A percentile compares a stretch with the other conserved stretches of the same genome.
Conservation (phyloP, 306 rosid species). For the Senna siamea region DNA sequence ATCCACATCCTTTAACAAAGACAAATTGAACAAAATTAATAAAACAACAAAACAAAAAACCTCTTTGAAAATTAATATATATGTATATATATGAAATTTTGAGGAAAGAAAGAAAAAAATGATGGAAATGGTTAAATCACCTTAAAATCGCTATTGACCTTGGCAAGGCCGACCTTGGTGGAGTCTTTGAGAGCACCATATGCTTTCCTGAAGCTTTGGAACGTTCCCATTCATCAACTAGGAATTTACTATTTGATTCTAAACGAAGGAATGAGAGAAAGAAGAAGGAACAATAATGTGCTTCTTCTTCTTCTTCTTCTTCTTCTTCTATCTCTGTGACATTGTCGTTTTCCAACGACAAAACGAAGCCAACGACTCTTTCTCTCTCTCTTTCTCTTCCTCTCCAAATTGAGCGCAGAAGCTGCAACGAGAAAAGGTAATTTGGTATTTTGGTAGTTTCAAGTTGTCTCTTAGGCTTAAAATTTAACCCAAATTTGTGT, state of each 20-base stretch:
- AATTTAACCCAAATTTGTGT: background rate
- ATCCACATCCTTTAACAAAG: slow-evolving; percentile 73
- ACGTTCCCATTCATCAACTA: slow-evolving; percentile 67
- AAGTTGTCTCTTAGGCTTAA: background rate
- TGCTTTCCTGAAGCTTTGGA: slow-evolving; percentile 76
- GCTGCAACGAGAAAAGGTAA: slow-evolving; percentile 11
- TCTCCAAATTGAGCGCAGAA: slow-evolving; percentile 47
- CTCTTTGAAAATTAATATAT: background rate
- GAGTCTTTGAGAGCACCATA: slow-evolving; percentile 96
- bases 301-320: slow-evolving; percentile 29
- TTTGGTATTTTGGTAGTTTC: background rate
- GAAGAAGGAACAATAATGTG: slow-evolving; percentile 53
- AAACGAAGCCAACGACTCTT: slow-evolving; percentile 44
- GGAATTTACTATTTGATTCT: background rate
- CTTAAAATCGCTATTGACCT: slow-evolving; percentile 94
- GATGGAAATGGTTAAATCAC: slow-evolving; percentile 34
- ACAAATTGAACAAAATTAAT: slow-evolving; percentile 2
- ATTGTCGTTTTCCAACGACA: slow-evolving; percentile 49
- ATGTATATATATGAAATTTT: background rate
- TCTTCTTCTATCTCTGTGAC: slow-evolving; percentile 41
- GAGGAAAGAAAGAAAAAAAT: background rate
- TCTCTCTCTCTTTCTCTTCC: slow-evolving; percentile 22
- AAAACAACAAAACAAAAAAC: background rate
- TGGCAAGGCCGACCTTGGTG: slow-evolving; percentile 97
- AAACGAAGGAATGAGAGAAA: slow-evolving; percentile 34